Conservation (phyloP, 495 filamentous ascomycete species). For the Lichenothelia convexa region DNA sequence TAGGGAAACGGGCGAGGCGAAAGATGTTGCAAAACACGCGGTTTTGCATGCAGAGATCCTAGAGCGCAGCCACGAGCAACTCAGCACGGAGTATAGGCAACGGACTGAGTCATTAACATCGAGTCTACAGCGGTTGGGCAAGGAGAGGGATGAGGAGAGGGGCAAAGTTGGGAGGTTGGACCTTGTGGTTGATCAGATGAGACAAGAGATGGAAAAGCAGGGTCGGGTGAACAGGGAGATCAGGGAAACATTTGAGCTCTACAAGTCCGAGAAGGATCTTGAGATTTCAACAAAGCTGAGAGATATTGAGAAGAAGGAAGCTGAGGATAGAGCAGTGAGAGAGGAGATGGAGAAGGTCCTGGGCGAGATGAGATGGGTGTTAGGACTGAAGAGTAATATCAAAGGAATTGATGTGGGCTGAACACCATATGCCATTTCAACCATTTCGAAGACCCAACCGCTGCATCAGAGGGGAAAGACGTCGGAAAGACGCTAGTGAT, state of each 20-base stretch:
- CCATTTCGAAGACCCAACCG: background rate
- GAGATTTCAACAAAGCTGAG: constrained; percentile 4
- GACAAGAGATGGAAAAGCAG: constrained; percentile 12
- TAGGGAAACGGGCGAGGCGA: constrained; percentile 7
- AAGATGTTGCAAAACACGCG: constrained; percentile 11
- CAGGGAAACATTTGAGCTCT: constrained; percentile 5
- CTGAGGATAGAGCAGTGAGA: constrained; percentile 7
- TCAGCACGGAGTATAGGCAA: constrained; percentile 12
- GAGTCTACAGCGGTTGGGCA: constrained; percentile 4
- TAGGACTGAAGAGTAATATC: constrained; percentile 9
- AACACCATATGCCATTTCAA: background rate
- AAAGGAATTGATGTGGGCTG: constrained; percentile 1
- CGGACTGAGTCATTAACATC: constrained; percentile 10
- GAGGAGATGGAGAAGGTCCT: constrained; percentile 12
- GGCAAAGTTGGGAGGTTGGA: constrained; percentile 9
- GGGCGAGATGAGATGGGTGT: constrained; percentile 14
- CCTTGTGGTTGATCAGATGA: constrained; percentile 14
- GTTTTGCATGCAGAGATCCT: constrained; percentile 12
- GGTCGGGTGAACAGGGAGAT: constrained; percentile 10
- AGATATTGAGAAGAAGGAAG: constrained; percentile 2
- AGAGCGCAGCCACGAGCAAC: constrained; percentile 13
- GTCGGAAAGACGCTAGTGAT: constrained; percentile 2
- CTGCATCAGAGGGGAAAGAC: background rate
- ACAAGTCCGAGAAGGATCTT: constrained; percentile 5
- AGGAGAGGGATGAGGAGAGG: constrained; percentile 9